These are phyloP conservation scores for Colletotrichum costaricense DNA, from an alignment of 2,329 filamentous ascomycete species.

Conservation along the genomic window DNA sequence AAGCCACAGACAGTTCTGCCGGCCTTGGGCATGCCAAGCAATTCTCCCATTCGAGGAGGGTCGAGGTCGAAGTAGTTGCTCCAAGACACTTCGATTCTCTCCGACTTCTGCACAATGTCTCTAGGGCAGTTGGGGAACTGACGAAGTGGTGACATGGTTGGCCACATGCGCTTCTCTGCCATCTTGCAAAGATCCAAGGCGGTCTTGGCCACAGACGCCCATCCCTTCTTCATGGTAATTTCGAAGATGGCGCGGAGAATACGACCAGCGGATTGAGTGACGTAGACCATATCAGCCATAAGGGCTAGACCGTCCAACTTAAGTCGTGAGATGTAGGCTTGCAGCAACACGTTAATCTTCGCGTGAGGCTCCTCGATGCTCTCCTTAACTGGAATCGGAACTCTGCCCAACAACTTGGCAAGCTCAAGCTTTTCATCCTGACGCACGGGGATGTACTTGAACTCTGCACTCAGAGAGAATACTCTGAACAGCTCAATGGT, in stretches of 20 bases:
- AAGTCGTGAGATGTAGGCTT: conserved; percentile 95
- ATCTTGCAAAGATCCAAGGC: conserved; percentile 97
- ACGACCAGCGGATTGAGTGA: conserved; percentile 96
- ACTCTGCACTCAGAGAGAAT: conserved; percentile 95
- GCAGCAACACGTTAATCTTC: conserved; percentile 97
- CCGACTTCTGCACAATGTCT: conserved; percentile 91
- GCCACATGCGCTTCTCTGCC: conserved; percentile 99
- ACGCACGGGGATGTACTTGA: conserved; percentile 98
- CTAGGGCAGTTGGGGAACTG: conserved; percentile 87
- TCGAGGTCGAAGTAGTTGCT: conserved; percentile 95
- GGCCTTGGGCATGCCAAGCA: conserved; percentile 89
- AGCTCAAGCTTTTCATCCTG: conserved; percentile 98
- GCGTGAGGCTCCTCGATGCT: conserved; percentile 96
- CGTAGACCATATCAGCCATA: conserved; percentile 99
- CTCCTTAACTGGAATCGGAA: conserved; percentile 97
- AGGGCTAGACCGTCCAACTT: conserved; percentile 93
- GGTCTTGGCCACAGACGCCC: conserved; percentile 91
- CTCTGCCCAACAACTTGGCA: conserved; percentile 87
- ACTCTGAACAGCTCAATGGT: conserved; percentile 97
- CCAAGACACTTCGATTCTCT: conserved; percentile 95
- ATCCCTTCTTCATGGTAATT: conserved; percentile 96
- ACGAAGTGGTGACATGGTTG: conserved; percentile 94
- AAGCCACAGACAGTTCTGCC: conserved; percentile 87
- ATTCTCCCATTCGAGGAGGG: conserved; percentile 94
- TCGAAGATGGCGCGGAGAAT: conserved; percentile 96